These are phyloP conservation scores for Curvularia verruculosa DNA, from an alignment of 2,329 filamentous ascomycete species.

Conservation along the genomic window DNA sequence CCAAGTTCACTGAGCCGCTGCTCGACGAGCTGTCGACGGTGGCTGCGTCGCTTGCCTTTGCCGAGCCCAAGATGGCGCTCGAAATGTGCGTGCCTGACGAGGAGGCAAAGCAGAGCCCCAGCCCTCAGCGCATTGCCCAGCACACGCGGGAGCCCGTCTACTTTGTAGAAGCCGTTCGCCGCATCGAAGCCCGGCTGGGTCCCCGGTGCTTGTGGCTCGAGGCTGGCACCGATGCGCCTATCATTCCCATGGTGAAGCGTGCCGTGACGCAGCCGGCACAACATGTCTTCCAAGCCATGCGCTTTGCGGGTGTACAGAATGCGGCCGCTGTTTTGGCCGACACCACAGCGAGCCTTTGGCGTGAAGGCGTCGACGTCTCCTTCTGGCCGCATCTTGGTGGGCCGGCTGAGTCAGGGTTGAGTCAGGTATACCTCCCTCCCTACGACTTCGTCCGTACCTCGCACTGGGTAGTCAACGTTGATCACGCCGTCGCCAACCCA, in stretches of 20 bases:
- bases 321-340: neutral
- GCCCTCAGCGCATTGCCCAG: conserved; percentile 3
- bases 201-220: conserved; percentile 26
- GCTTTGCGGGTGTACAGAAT: neutral
- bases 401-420: conserved; percentile 2
- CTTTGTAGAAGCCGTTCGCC: conserved; percentile 16
- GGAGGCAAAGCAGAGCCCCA: neutral
- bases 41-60: conserved; percentile 15
- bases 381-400: conserved; percentile 3
- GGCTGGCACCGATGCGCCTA: conserved; percentile 28
- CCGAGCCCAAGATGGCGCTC: neutral
- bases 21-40: conserved; percentile 15
- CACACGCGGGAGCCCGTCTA: conserved; percentile 4
- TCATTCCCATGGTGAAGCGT: conserved; percentile 33
- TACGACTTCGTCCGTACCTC: neutral
- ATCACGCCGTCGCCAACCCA: neutral
- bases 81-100: conserved; percentile 3
- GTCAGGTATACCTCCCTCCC: neutral
- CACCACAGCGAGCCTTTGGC: neutral
- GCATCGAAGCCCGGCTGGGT: neutral
- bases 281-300: neutral
- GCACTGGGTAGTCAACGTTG: conserved; percentile 1
- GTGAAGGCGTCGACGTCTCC: neutral
- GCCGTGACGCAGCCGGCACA: neutral
- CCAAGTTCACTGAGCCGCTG: conserved; percentile 35